These are phyloP conservation scores for Podila minutissima DNA, from an alignment of 192 early-diverging fungal genomes.

Conservation along the genomic window DNA sequence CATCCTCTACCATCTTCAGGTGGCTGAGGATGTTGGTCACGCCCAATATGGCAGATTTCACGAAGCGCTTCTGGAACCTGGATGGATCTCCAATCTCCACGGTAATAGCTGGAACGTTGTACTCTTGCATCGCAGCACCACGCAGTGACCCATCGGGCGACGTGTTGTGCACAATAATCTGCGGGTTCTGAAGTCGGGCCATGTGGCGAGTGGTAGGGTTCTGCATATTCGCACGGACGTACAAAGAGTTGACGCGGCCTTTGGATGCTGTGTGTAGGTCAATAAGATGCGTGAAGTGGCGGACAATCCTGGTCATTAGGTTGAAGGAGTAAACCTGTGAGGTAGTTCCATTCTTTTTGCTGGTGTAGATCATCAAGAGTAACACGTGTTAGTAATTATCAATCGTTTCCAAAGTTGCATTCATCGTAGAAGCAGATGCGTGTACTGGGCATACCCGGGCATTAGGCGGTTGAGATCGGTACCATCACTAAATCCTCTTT, in stretches of 20 bases:
- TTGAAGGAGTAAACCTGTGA: conserved; percentile 87
- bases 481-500: conserved; percentile 87
- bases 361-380: background rate
- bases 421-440: background rate
- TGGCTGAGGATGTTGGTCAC: conserved; percentile 71
- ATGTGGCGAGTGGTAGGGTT: conserved; percentile 74
- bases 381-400: background rate
- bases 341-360: conserved; percentile 73
- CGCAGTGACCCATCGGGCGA: conserved; percentile 80
- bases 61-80: conserved; percentile 85
- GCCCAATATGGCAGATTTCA: conserved; percentile 70
- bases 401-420: background rate
- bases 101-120: conserved; percentile 86
- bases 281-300: conserved; percentile 85
- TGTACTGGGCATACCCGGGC: conserved; percentile 65
- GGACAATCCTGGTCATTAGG: conserved; percentile 81
- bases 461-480: conserved; percentile 89
- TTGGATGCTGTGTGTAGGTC: conserved; percentile 91
- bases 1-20: conserved; percentile 70
- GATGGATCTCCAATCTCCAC: conserved; percentile 94
- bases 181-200: conserved; percentile 90
- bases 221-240: conserved; percentile 89
- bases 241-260: conserved; percentile 87
- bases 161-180: conserved; percentile 80
- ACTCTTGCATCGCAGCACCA: conserved; percentile 74